phyloP scores from a whole-genome alignment of 768 basidiomycete species.

The Mycena filopes region DNA sequence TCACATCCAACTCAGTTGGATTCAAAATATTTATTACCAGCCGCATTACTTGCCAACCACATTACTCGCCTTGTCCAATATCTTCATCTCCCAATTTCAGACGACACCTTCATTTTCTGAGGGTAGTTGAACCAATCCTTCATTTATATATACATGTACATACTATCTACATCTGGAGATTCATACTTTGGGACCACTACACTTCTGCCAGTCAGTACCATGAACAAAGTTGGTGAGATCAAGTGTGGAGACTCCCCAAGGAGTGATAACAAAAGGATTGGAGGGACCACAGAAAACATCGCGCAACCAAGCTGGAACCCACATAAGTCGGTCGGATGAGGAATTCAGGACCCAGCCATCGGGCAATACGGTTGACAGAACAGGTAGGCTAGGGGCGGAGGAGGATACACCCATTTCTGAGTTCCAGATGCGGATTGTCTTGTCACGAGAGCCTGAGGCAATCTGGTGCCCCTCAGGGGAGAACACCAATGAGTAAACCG shows the following conservation, averaged over 20 bases:
- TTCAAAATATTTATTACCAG: no score
- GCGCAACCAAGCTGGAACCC: neutral
- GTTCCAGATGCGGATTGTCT: neutral
- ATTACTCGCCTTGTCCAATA: no score
- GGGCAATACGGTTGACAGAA: neutral
- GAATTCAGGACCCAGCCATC: neutral
- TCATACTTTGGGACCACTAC: no score
- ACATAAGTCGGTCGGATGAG: neutral
- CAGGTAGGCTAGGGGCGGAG: no score
- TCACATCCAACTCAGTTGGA: no score
- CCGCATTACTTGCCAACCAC: no score
- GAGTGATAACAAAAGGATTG: neutral
- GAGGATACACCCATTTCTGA: no score
- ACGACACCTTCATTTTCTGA: no score
- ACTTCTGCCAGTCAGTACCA: neutral
- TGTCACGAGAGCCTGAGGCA: neutral
- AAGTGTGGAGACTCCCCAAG: neutral
- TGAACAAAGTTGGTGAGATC: slow-evolving; percentile 1
- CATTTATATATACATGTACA: no score
- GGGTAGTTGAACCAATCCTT: no score
- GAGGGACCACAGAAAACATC: neutral
- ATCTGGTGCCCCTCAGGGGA: neutral
- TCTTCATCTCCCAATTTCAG: no score
- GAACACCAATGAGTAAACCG: neutral
- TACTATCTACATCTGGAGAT: no score